Base-by-base conservation (phyloP, 441 rosid species). In the Pelargonium australe region DNA sequence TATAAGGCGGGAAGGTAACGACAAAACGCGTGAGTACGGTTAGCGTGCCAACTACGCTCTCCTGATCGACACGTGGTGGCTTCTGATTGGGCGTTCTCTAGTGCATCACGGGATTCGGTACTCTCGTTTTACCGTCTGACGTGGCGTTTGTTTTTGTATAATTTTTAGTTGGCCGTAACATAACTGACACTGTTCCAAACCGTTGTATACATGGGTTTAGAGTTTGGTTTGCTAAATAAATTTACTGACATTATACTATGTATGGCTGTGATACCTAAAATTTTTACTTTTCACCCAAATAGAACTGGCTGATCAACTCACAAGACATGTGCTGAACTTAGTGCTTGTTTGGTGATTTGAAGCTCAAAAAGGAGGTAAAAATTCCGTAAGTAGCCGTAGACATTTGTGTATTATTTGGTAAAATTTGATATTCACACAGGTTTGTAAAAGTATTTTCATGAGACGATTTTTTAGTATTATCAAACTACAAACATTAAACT, bases 241-340 rank as follows among this genome's bases (percentile, higher is more conserved):
- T 31, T 31, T 31, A 31, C 37, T 31, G 4, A 31, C 37, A 2
- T 2, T 31, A 31, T 31, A 31, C 37, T 31, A 31, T 31, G 37
- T 1, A 31, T 31, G 37, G 4, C 3, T 0, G 37, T 31, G 37
- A 31, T 31, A 2, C 2, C 37, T 25, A 1, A 25, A 25, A 25
- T 0, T 25, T 25, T 25, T 25, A 25, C 2, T 2, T 25, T 25
- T 25, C 28, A 25, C 28, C 28, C 28, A 25, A 65, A 80, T 89
- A 73, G 89, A 89, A 71, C 80, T 89, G 49, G 92, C 92, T 34
- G 86, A 84, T 64, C 84, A 87, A 80, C 85, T 87, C 17, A 71
- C 77, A 69, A 89, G 95, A 60, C 90, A 87, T 81, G 90, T 89
- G 20, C 79, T 89, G 78, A 81, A 85, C 8, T 88, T 89, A n/a